Evolutionary conservation across 2,329 filamentous ascomycete genomes (phyloP).

Genomic region (Cyanodermella asteris): DNA sequence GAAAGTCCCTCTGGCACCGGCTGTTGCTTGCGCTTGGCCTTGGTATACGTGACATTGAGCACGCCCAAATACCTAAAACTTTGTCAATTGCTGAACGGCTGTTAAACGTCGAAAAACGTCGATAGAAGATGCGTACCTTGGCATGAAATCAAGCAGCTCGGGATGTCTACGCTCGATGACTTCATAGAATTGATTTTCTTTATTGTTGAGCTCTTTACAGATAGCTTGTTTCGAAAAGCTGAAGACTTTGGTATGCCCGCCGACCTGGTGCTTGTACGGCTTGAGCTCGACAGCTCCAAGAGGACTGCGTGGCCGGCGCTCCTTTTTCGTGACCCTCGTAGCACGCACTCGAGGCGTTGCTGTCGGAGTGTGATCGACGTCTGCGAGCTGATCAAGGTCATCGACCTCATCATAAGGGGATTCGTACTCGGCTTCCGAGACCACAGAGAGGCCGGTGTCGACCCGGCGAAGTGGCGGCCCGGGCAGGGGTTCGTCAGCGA

Average conservation of each 20-base stretch:
- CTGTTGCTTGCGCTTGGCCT: conserved; percentile 38
- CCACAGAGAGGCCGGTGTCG: conserved; percentile 17
- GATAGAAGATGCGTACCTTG: conserved; percentile 37
- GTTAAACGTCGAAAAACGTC: background rate
- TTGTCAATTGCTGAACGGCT: background rate
- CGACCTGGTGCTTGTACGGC: conserved; percentile 92
- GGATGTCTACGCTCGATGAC: conserved; percentile 80
- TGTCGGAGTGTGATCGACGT: conserved; percentile 27
- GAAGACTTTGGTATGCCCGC: conserved; percentile 89
- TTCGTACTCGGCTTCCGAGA: conserved; percentile 22
- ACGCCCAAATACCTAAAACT: conserved; percentile 72
- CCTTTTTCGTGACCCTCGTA: conserved; percentile 11
- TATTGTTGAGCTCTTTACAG: conserved; percentile 94
- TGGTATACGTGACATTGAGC: conserved; percentile 85
- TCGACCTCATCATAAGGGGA: conserved; percentile 26
- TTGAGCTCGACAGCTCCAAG: conserved; percentile 87
- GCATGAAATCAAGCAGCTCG: conserved; percentile 73
- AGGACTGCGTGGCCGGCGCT: conserved; percentile 22
- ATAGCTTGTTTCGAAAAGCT: conserved; percentile 86
- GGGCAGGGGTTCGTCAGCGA: conserved; percentile 18
- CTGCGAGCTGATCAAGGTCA: conserved; percentile 32
- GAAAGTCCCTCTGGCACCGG: background rate
- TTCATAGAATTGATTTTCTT: conserved; percentile 98
- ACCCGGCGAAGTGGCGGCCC: conserved; percentile 14
- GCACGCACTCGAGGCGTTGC: conserved; percentile 18